Evolutionary conservation across 352 stramenopile species (phyloP).

Genomic region (Globisporangium heterothallicum): DNA sequence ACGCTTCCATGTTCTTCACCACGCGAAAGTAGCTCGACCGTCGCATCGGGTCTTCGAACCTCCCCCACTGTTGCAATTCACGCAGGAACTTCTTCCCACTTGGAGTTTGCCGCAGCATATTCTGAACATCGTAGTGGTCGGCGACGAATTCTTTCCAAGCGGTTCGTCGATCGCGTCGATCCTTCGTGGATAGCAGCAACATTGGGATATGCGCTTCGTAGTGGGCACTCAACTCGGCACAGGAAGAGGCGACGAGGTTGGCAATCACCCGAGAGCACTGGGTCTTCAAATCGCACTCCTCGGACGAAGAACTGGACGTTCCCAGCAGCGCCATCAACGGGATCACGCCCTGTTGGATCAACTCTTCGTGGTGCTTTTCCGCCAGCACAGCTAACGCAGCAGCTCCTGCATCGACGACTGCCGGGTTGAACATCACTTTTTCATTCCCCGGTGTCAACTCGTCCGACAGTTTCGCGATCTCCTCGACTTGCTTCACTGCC

Average conservation of each 20-base stretch:
- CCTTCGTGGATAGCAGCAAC: constrained; percentile 2
- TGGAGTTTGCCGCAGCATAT: constrained; percentile 33
- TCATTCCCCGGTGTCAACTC: constrained; percentile 76
- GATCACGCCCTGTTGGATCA: constrained; percentile 60
- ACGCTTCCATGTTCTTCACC: constrained; percentile 55
- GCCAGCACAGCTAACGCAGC: constrained; percentile 64
- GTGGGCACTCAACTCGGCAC: constrained; percentile 26
- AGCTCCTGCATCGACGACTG: constrained; percentile 61
- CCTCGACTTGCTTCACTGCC: constrained; percentile 73
- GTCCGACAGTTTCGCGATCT: constrained; percentile 65
- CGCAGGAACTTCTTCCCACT: constrained; percentile 40
- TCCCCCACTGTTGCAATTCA: constrained; percentile 31
- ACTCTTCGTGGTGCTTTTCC: constrained; percentile 55
- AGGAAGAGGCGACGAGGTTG: constrained; percentile 61
- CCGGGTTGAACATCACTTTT: constrained; percentile 58
- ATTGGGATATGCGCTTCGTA: constrained; percentile 4
- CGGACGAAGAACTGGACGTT: constrained; percentile 21
- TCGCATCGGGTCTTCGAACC: constrained; percentile 54
- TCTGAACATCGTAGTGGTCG: constrained; percentile 53
- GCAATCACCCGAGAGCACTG: constrained; percentile 75
- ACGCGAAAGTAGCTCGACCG: constrained; percentile 77
- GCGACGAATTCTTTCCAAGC: constrained; percentile 25
- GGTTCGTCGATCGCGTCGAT: background rate
- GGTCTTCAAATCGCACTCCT: constrained; percentile 31
- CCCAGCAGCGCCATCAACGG: constrained; percentile 54